These are phyloP conservation scores for Neohortaea acidophila DNA, from an alignment of 495 filamentous ascomycete genomes.

Conservation along the genomic window DNA sequence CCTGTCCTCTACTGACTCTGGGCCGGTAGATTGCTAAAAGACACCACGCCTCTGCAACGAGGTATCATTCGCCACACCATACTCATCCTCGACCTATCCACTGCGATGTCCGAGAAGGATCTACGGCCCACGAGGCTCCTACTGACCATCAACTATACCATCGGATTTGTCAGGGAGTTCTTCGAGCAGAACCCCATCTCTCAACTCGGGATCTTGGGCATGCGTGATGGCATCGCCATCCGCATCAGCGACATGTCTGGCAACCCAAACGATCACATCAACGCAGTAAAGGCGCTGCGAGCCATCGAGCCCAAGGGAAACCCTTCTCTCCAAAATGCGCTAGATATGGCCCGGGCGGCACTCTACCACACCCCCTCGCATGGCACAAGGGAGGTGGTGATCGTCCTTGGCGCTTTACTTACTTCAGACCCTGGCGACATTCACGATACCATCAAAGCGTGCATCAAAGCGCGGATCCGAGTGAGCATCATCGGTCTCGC, in stretches of 20 bases:
- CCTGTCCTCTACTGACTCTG: too few relatives aligned
- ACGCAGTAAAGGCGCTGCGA: slow-evolving; percentile 53
- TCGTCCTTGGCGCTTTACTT: slow-evolving; percentile 81
- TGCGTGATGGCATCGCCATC: slow-evolving; percentile 75
- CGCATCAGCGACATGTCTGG: slow-evolving; percentile 79
- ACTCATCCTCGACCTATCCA: slow-evolving; percentile 80
- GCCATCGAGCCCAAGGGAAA: slow-evolving; percentile 71
- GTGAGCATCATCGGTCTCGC: slow-evolving; percentile 79
- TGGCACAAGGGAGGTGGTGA: slow-evolving; percentile 79
- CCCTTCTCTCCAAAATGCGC: slow-evolving; percentile 83
- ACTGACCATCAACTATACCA: slow-evolving; percentile 65
- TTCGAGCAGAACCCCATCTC: slow-evolving; percentile 99
- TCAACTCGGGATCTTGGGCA: slow-evolving; percentile 77
- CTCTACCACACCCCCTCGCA: slow-evolving; percentile 86
- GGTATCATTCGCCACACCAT: slow-evolving; percentile 93
- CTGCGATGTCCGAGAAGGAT: slow-evolving; percentile 91
- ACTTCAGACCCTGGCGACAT: slow-evolving; percentile 91
- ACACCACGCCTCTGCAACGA: slow-evolving; percentile 86
- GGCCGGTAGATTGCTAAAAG: slow-evolving; percentile 52
- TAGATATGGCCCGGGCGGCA: slow-evolving; percentile 82
- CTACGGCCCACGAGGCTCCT: slow-evolving; percentile 74
- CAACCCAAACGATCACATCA: slow-evolving; percentile 77
- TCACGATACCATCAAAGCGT: slow-evolving; percentile 64
- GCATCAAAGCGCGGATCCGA: slow-evolving; percentile 66
- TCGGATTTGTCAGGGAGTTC: slow-evolving; percentile 81